Conservation (phyloP, 345 rosid genomes). For the Corchorus capsularis region DNA sequence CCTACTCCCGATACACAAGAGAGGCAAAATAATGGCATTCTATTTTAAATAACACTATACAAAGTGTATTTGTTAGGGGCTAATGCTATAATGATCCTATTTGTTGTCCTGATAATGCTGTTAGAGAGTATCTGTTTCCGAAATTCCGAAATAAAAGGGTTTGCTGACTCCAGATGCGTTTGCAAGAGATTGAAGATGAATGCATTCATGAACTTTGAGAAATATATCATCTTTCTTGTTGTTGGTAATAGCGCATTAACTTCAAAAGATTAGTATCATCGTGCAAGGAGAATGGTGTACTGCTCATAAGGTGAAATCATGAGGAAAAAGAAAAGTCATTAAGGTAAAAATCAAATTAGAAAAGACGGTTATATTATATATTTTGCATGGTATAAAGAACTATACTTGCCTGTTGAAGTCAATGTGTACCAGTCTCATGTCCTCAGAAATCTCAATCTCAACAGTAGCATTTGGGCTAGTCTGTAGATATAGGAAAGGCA, state of each 20-base stretch:
- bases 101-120: background rate
- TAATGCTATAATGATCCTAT: background rate
- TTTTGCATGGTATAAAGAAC: background rate
- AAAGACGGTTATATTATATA: background rate
- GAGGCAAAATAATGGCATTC: background rate
- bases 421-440: slow-evolving; percentile 52
- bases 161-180: slow-evolving; percentile 40
- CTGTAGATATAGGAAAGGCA: slow-evolving; percentile 15
- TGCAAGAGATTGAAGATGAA: slow-evolving; percentile 44
- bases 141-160: slow-evolving; percentile 36
- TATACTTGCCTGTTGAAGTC: slow-evolving; percentile 52
- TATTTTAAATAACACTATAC: background rate
- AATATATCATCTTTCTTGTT: slow-evolving; percentile 21
- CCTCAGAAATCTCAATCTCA: slow-evolving; percentile 58
- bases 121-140: slow-evolving; percentile 30
- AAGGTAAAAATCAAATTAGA: background rate
- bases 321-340: background rate
- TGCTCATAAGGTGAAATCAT: slow-evolving; percentile 9
- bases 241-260: slow-evolving; percentile 37
- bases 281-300: slow-evolving; percentile 43
- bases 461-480: slow-evolving; percentile 52
- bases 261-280: slow-evolving; percentile 47
- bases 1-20: background rate
- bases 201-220: slow-evolving; percentile 36
- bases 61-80: background rate